phyloP scores from a whole-genome alignment of 768 basidiomycete genomes.

The Tylopilus plumbeoviolaceoides region DNA sequence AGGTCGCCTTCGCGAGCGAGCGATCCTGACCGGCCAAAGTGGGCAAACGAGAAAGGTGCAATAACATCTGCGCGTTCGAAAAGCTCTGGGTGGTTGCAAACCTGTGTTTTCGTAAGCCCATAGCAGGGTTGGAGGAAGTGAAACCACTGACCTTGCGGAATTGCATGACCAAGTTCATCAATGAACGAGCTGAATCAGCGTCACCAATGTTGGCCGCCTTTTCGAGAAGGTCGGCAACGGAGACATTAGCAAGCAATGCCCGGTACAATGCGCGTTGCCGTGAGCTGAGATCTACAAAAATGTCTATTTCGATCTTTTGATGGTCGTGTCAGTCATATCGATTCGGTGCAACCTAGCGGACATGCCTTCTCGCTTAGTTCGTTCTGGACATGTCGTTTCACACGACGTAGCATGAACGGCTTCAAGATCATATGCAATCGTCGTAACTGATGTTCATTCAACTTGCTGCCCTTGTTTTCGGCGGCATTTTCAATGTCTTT shows the following conservation, averaged over 20 bases:
- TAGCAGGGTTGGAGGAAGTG: background rate
- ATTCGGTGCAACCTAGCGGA: conserved; percentile 42
- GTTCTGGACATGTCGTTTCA: conserved; percentile 99
- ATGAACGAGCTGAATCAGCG: conserved; percentile 83
- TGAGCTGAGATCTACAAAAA: conserved; percentile 91
- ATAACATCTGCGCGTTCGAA: conserved; percentile 97
- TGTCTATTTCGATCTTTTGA: conserved; percentile 90
- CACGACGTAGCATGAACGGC: conserved; percentile 96
- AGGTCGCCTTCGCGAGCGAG: conserved; percentile 87
- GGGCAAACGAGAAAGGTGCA: conserved; percentile 86
- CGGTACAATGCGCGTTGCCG: conserved; percentile 89
- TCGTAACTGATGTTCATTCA: conserved; percentile 93
- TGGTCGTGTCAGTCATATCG: conserved; percentile 77
- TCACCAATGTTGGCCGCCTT: conserved; percentile 92
- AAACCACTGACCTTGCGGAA: conserved; percentile 77
- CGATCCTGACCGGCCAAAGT: conserved; percentile 76
- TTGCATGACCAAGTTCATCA: conserved; percentile 99
- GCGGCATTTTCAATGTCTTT: conserved; percentile 97
- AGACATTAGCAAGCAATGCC: conserved; percentile 87
- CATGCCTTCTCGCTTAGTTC: conserved; percentile 96
- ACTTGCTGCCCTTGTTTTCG: conserved; percentile 84
- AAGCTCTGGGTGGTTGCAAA: conserved; percentile 97
- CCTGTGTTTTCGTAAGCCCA: conserved; percentile 39
- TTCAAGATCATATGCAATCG: conserved; percentile 98
- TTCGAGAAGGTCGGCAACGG: conserved; percentile 88